Conservation (phyloP, 495 filamentous ascomycete genomes). For the Apiosordaria backusii region DNA sequence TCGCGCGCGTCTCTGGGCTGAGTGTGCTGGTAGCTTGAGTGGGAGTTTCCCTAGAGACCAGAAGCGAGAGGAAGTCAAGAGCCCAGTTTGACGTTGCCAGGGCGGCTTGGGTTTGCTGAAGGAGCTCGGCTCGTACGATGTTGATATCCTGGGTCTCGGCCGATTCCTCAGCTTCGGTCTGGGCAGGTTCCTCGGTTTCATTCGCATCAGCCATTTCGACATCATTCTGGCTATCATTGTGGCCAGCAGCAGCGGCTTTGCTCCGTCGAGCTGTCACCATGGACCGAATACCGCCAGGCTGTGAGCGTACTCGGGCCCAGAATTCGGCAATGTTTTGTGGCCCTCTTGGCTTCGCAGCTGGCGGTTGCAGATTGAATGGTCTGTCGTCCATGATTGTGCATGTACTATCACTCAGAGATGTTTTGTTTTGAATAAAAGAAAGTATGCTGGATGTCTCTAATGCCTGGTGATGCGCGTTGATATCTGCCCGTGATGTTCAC, state of each 20-base stretch:
- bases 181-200: constrained; percentile 23
- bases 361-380: constrained; percentile 65
- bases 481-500: neutral
- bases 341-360: constrained; percentile 49
- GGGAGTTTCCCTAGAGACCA: constrained; percentile 73
- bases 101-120: constrained; percentile 50
- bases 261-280: constrained; percentile 49
- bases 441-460: neutral
- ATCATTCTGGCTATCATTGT: constrained; percentile 17
- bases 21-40: constrained; percentile 65
- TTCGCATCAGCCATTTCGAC: constrained; percentile 23
- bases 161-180: constrained; percentile 36
- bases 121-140: constrained; percentile 50
- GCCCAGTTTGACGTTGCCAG: constrained; percentile 11
- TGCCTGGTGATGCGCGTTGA: neutral
- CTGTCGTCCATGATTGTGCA: constrained; percentile 38
- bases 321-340: constrained; percentile 64
- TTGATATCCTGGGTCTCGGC: constrained; percentile 39
- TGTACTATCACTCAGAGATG: neutral
- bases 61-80: constrained; percentile 80
- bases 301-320: constrained; percentile 68
- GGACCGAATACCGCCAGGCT: constrained; percentile 70
- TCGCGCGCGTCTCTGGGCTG: constrained; percentile 61
- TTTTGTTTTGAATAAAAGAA: neutral
- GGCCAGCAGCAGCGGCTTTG: constrained; percentile 23